A percentile compares a stretch with the other conserved stretches of the same genome.
phyloP scores from a whole-genome alignment of 345 rosid species.

The Aegle marmelos region DNA sequence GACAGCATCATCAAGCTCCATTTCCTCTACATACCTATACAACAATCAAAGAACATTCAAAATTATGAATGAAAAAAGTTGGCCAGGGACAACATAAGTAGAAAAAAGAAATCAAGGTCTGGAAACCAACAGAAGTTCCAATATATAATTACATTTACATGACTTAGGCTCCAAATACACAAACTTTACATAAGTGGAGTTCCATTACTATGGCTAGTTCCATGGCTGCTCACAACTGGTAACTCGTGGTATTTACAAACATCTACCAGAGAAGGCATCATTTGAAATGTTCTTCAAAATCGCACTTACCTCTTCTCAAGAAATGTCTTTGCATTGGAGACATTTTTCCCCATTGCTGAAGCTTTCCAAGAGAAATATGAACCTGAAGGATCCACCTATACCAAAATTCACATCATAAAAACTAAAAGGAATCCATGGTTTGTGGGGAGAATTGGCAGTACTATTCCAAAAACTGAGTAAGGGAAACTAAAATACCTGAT shows the following conservation, averaged over 20 bases:
- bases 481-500: slow-evolving; percentile 57
- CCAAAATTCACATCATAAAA: background rate
- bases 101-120: background rate
- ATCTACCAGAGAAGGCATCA: background rate
- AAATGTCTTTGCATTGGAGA: slow-evolving; percentile 89
- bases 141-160: background rate
- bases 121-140: background rate
- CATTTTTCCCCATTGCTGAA: slow-evolving; percentile 97
- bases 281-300: background rate
- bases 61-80: background rate
- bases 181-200: background rate
- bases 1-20: slow-evolving; percentile 99
- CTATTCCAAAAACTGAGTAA: background rate
- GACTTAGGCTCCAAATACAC: background rate
- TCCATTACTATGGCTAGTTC: background rate
- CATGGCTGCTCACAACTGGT: background rate
- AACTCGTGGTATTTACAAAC: background rate
- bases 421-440: background rate
- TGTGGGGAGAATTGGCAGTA: background rate
- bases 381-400: slow-evolving; percentile 93
- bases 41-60: background rate
- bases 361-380: slow-evolving; percentile 99
- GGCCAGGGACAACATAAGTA: background rate
- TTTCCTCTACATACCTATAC: slow-evolving; percentile 83
- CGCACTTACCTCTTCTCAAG: slow-evolving; percentile 79